Conservation (phyloP, 164 flowering plant species). For the Liriodendron chinense region DNA sequence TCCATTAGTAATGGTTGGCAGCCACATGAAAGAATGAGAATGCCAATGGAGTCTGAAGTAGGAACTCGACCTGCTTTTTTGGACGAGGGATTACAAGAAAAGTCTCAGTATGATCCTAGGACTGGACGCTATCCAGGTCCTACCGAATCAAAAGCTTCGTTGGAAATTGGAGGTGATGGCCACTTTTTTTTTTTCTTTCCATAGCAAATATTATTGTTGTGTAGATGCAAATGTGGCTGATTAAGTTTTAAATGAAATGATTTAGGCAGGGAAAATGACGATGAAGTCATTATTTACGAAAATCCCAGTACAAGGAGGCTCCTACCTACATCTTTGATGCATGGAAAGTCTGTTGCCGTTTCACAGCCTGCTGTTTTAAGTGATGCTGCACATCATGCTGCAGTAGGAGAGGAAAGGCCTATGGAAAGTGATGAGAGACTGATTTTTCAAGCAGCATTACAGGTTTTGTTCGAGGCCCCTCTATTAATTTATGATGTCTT, state of each 20-base stretch:
- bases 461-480: conserved; percentile 38
- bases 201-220: conserved; percentile 23
- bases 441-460: conserved; percentile 78
- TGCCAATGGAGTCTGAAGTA: conserved; percentile 5
- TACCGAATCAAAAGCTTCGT: background rate
- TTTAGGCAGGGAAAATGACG: conserved; percentile 22
- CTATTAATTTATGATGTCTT: background rate
- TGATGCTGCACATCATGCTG: conserved; percentile 40
- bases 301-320: conserved; percentile 35
- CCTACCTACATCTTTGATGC: conserved; percentile 55
- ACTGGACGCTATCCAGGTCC: background rate
- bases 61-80: background rate
- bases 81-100: background rate
- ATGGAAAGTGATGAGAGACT: conserved; percentile 68
- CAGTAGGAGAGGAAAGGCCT: conserved; percentile 46
- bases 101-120: background rate
- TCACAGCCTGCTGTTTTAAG: conserved; percentile 37
- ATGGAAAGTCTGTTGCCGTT: conserved; percentile 37
- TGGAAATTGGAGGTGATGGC: conserved; percentile 13
- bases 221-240: conserved; percentile 28
- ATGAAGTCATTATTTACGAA: conserved; percentile 36
- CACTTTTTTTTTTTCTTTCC: conserved; percentile 20
- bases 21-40: background rate
- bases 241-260: conserved; percentile 26
- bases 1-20: conserved; percentile 3